Evolutionary conservation across 2,329 filamentous ascomycete genomes (phyloP), one percentile per base, ranked within the genome.

Genomic region (Eutypa lata): DNA sequence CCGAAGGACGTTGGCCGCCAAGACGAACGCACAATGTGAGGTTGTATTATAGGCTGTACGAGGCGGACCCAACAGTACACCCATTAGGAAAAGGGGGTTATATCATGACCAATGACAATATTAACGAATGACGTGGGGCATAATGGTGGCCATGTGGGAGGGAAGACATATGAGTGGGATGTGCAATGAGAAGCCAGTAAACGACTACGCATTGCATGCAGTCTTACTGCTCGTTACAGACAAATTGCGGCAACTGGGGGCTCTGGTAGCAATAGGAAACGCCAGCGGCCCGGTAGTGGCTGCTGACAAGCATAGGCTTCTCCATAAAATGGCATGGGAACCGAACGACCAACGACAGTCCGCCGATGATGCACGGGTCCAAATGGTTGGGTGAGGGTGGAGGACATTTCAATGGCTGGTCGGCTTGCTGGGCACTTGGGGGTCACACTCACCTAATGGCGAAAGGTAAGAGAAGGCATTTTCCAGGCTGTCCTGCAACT

Each of bases 391-490:
- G 69, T 54, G 68, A 68, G 55, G 62, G 65, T 48, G 49, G 49
- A 60, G 48, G 46, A 26, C 26, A 35, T 16, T 44, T 33, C 22
- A 38, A 48, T 47, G 49, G 26, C n/a, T 56, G 61, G 58, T 60
- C 61, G 62, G 61, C 54, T 62, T 45, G 42, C 22, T 45, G 22
- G 42, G 22, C 21, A 24, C n/a, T 18, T 42, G 38, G 38, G 35
- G 42, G 42, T 26, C 14, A 45, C 22, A 72, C 80, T 77, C 70
- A 82, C 80, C 80, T 70, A 82, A 79, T 68, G 80, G 80, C 63
- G 71, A 73, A 60, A 83, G 73, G 70, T 76, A 79, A 57, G 73
- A 76, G 56, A 72, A 70, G 61, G 70, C 71, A 70, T 73, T 72
- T 67, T 66, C 74, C 72, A 72, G 74, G 72, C 71, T 73, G 42